Base-by-base conservation (phyloP, 768 basidiomycete species). In the Porpolomopsis calyptriformis region DNA sequence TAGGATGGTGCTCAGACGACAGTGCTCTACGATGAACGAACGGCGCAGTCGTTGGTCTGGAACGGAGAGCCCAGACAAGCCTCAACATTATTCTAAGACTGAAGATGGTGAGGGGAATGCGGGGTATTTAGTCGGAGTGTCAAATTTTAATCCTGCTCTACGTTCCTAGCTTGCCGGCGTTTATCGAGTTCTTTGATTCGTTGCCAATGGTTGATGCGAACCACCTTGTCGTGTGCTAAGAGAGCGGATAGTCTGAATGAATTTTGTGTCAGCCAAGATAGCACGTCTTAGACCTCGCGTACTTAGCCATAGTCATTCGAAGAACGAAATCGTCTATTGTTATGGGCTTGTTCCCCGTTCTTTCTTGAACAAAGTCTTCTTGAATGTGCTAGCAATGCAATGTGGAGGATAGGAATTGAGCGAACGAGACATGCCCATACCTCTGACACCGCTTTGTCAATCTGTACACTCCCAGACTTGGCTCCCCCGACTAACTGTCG, bases 231-330 rank as follows among this genome's bases (percentile, higher is more conserved):
- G 14, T 31, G 29, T 14, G 14, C 14, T 14, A 7, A 14, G 7
- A 31, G 14, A 7, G 29, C 29, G 7, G 14, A 31, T 14, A 31
- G 29, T 31, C 29, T 31, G 29, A 31, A 14, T 31, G 29, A 31
- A 31, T 31, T 26, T 8, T 10, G 19, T 42, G 20, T 14, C 19
- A 22, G 2, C 22, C 16, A n/a, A n/a, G 16, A 23, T 41, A 8
- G 22, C 19, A 41, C 10, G 40, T 11, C 10, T 9, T 6, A 9
- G 22, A 7, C 16, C 14, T 35, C 14, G 37, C 74, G 43, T 39
- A 88, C 86, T 80, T 79, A 23, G 85, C 78, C 12, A 85, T 58
- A 35, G 73, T 72, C 76, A 89, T 83, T 43, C 76, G 64, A 43
- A 72, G 73, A 46, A 84, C 72, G 42, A 90, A 66, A 49, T 85